These are phyloP conservation scores for Oxyria digyna DNA, from an alignment of 148 eudicot genomes.

Conservation along the genomic window DNA sequence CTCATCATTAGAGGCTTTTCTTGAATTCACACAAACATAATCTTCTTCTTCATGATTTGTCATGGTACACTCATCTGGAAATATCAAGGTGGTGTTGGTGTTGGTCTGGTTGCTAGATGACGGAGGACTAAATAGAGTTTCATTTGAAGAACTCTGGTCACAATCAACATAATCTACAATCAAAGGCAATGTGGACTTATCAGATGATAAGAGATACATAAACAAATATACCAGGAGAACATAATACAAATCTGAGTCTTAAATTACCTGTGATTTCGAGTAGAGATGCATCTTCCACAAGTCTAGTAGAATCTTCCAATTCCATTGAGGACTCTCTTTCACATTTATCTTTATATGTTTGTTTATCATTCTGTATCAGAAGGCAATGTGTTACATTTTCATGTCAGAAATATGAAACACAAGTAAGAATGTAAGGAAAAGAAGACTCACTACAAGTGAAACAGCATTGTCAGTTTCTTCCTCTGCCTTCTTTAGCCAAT, in stretches of 20 bases:
- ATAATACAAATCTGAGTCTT: background rate
- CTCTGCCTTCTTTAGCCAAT: background rate
- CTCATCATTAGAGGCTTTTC: background rate
- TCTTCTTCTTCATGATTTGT: background rate
- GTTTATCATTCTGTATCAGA: slow-evolving; percentile 26
- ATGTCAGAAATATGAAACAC: background rate
- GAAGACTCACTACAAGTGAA: slow-evolving; percentile 23
- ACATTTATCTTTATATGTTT: slow-evolving; percentile 14
- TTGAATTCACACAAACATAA: background rate
- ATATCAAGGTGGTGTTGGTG: background rate
- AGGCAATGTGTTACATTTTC: background rate
- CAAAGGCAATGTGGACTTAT: background rate
- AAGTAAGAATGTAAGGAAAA: background rate
- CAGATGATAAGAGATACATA: background rate
- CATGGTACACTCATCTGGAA: background rate
- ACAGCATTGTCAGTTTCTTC: slow-evolving; percentile 7
- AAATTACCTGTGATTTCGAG: slow-evolving; percentile 37
- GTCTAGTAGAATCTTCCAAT: slow-evolving; percentile 8
- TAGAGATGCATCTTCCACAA: slow-evolving; percentile 16
- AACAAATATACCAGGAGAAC: background rate
- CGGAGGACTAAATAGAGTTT: background rate
- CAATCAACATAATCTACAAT: slow-evolving; percentile 21
- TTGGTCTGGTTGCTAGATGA: background rate
- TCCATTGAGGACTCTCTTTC: slow-evolving; percentile 1
- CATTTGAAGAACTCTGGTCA: slow-evolving; percentile 5